A percentile compares a stretch with the other conserved stretches of the same genome.
These are phyloP conservation scores for Debaryomycetaceae sp. DNA, from an alignment of 1,139 yeast genomes.

Conservation along the genomic window DNA sequence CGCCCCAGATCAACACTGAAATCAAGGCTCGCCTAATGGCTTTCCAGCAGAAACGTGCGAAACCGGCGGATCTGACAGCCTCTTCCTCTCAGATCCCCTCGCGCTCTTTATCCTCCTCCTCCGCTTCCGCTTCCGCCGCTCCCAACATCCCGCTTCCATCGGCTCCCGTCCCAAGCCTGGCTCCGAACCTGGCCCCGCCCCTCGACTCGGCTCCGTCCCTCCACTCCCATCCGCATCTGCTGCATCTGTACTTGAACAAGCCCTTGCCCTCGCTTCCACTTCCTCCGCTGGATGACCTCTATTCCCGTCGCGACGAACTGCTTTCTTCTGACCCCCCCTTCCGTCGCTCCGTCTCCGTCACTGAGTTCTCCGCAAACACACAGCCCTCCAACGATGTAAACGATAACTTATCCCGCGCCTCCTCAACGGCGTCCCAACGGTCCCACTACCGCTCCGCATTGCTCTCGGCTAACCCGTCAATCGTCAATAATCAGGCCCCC, in stretches of 20 bases:
- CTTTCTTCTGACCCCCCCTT: conserved; percentile 6
- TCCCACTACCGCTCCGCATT: background rate
- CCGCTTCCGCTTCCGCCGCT: background rate
- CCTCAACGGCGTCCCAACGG: background rate
- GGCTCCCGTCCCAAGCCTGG: background rate
- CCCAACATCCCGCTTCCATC: background rate
- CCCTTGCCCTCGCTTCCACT: conserved; percentile 1
- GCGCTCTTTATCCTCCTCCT: background rate
- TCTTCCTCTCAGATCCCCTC: background rate
- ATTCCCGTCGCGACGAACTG: no score
- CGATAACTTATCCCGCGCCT: no score
- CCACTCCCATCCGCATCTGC: no score
- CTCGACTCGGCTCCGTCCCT: no score
- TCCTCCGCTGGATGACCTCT: no score
- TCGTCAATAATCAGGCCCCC: background rate
- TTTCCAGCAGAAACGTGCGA: conserved; percentile 55
- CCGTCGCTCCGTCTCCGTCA: background rate
- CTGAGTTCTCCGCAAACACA: background rate
- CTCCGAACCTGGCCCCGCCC: background rate
- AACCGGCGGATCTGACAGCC: conserved; percentile 6
- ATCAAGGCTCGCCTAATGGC: conserved; percentile 69
- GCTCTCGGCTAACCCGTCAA: background rate
- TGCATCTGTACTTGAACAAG: no score
- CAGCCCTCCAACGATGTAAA: no score
- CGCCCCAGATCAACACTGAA: conserved; percentile 41